Base-by-base conservation (phyloP, 2,329 filamentous ascomycete species). In the Colletotrichum orbiculare region DNA sequence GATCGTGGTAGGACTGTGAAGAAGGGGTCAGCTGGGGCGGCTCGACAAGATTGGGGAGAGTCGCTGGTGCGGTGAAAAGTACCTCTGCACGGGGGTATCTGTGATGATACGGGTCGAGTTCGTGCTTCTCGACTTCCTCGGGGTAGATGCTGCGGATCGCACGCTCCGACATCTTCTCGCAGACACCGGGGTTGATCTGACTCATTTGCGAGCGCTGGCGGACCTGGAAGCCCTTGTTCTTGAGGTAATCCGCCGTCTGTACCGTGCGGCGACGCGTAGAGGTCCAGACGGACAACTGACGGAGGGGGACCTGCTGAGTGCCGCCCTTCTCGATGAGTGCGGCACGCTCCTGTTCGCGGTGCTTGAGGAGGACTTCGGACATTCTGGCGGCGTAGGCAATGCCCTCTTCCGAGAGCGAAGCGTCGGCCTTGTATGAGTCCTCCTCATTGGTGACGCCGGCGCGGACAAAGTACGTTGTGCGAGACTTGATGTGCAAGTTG, bases 161-260 rank as follows among this genome's bases (percentile, higher is more conserved):
- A 12, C 84, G 84, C 77, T 97, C 95, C 7, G 93, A 92, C 82
- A 98, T 90, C 77, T 93, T 96, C 80, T 98, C 96, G 73, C 94
- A 97, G 6, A 97, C 93, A 3, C 96, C 96, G 1, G 96, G 96
- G 74, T 99, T 97, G 73, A 99, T 88, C 79, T 98, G 94, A 74
- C 94, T 97, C 90, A 99, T 94, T 76, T 99, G 95, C 52, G 94
- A 95, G 63, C 96, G 88, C 77, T 98, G 96, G 15, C 93, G 89
- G 52, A 98, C 91, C 71, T 92, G 92, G 80, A 92, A 97, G 2
- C 94, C 94, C 68, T 87, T 86, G 11, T 90, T 86, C 69, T 90
- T 88, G n/a, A 99, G 84, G 69, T 89, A 90, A 55, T 94, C 89
- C 1, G 93, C 89, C 1, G 96, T 99, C 77, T 99, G 93, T 9